A percentile compares a stretch with the other conserved stretches of the same genome.
Evolutionary conservation across 345 rosid genomes (phyloP).

Genomic region (Syzygium grande): DNA sequence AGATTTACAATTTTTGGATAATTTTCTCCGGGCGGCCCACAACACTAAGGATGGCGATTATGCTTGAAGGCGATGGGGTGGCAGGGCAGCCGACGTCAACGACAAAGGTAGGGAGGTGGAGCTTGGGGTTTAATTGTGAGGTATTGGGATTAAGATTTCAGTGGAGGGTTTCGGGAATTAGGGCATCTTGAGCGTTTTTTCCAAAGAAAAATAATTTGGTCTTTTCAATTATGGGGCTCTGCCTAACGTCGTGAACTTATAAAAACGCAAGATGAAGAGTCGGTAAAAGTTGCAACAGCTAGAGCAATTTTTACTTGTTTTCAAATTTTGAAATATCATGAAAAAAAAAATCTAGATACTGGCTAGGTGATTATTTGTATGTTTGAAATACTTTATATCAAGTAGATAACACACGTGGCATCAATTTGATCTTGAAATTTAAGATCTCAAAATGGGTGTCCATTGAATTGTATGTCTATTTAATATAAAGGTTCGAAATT

Average conservation of each 20-base stretch:
- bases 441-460: neutral
- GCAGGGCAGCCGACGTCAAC: too few species aligned
- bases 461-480: neutral
- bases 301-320: neutral
- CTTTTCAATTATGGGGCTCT: neutral
- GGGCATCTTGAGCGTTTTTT: neutral
- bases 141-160: neutral
- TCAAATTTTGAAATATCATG: neutral
- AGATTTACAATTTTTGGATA: too few species aligned
- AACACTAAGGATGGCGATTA: neutral
- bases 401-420: neutral
- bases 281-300: too few species aligned
- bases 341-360: too few species aligned
- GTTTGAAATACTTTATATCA: too few species aligned
- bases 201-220: neutral
- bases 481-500: neutral
- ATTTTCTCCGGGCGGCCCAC: too few species aligned
- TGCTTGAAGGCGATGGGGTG: too few species aligned
- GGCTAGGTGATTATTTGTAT: too few species aligned
- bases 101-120: neutral
- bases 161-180: neutral
- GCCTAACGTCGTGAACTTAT: neutral
- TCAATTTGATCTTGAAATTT: neutral
- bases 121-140: neutral
- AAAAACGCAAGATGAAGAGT: neutral